Percentiles rank a stretch among this genome's conserved stretches.
Conservation (phyloP, 805 yeast genomes). For the Nakazawaea molendinolei region DNA sequence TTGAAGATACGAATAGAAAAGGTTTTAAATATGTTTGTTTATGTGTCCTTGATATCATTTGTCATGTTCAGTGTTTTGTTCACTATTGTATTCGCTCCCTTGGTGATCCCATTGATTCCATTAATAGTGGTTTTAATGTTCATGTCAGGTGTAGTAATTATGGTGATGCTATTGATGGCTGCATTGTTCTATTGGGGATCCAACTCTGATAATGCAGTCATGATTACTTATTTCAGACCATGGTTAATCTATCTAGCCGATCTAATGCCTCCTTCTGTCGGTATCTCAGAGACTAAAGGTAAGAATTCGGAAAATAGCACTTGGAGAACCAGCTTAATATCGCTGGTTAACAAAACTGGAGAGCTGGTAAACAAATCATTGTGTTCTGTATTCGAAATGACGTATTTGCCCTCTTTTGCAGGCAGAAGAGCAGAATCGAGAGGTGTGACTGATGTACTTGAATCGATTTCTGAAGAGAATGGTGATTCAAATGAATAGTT, state of each 20-base stretch:
- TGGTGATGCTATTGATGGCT: slow-evolving; percentile 9
- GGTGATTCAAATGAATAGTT: too few species aligned
- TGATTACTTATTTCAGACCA: slow-evolving; percentile 12
- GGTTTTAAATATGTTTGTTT: not conserved
- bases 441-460: too few species aligned
- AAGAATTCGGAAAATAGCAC: slow-evolving; percentile 3
- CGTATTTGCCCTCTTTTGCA: slow-evolving; percentile 5
- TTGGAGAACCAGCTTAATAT: not conserved
- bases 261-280: slow-evolving; percentile 27
- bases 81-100: slow-evolving; percentile 10
- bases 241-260: slow-evolving; percentile 22
- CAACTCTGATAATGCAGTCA: too few species aligned
- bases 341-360: not conserved
- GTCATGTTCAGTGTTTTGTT: slow-evolving; percentile 7
- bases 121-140: slow-evolving; percentile 5
- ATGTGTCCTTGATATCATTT: not conserved
- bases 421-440: not conserved
- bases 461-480: too few species aligned
- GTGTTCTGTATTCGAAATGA: slow-evolving; percentile 5
- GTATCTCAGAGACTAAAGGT: slow-evolving; percentile 17
- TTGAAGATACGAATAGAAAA: too few species aligned
- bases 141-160: slow-evolving; percentile 12
- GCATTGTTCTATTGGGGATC: too few species aligned
- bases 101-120: slow-evolving; percentile 10
- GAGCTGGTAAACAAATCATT: not conserved